Percentiles rank a stretch among this genome's conserved stretches.
These are phyloP conservation scores for Phaeosphaeriaceae sp. DNA, from an alignment of 2,329 filamentous ascomycete species.

Conservation along the genomic window DNA sequence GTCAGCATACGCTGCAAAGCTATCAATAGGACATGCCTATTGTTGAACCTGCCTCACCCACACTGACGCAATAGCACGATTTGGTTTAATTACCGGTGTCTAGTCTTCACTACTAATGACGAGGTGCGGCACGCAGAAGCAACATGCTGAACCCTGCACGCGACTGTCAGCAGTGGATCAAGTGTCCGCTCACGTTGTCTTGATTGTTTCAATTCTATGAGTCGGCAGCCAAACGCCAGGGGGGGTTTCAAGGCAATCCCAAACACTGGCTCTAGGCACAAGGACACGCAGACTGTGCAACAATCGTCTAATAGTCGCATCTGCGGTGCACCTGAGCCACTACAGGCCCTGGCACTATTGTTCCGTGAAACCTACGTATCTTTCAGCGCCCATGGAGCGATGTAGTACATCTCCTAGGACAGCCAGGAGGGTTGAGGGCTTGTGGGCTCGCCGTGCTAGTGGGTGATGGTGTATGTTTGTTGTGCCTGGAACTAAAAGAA, in stretches of 20 bases:
- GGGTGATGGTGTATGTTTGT: slow-evolving; percentile 25
- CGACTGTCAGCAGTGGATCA: slow-evolving; percentile 16
- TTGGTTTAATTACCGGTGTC: slow-evolving; percentile 5
- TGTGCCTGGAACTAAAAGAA: slow-evolving; percentile 29
- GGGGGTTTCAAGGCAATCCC: slow-evolving; percentile 30
- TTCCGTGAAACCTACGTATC: slow-evolving; percentile 21
- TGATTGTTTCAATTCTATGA: slow-evolving; percentile 29
- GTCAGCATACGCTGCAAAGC: not conserved
- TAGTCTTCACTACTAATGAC: slow-evolving; percentile 1
- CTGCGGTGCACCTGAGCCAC: slow-evolving; percentile 28
- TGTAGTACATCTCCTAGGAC: slow-evolving; percentile 5
- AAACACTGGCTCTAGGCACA: slow-evolving; percentile 21
- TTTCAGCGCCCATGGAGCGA: not conserved
- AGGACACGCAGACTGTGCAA: slow-evolving; percentile 30
- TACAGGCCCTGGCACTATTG: slow-evolving; percentile 26
- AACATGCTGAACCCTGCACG: slow-evolving; percentile 1
- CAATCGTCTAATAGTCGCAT: slow-evolving; percentile 22
- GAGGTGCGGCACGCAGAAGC: not conserved
- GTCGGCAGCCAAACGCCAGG: slow-evolving; percentile 21
- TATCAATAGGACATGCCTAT: slow-evolving; percentile 1
- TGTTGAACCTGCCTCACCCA: not conserved
- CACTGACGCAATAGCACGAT: slow-evolving; percentile 5
- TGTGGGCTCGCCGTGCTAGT: slow-evolving; percentile 8
- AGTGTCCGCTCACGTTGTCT: not conserved
- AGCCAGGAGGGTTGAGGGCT: slow-evolving; percentile 2